phyloP scores from a whole-genome alignment of 768 basidiomycete genomes.

The Psilocybe subaeruginosa region DNA sequence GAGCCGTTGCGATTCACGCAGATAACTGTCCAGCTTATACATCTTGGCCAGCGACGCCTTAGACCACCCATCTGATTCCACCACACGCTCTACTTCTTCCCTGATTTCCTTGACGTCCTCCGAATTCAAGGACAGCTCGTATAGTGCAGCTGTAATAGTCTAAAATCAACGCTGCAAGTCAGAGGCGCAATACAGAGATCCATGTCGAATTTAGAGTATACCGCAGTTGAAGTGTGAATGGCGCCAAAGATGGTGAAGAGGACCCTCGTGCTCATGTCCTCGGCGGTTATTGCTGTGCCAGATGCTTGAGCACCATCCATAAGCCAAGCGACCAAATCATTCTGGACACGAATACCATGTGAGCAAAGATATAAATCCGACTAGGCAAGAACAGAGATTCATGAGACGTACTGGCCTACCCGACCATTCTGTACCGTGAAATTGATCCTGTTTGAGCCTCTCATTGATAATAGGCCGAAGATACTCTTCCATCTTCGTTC shows the following conservation, averaged over 20 bases:
- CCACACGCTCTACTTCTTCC: conserved; percentile 43
- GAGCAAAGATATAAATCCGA: neutral
- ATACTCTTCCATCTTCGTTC: conserved; percentile 22
- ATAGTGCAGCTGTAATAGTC: conserved; percentile 39
- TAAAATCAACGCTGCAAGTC: conserved; percentile 14
- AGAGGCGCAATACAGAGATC: neutral
- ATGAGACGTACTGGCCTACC: conserved; percentile 29
- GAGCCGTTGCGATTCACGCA: conserved; percentile 37
- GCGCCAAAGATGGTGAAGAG: conserved; percentile 45
- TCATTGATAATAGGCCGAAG: conserved; percentile 31
- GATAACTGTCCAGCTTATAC: conserved; percentile 47
- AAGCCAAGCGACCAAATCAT: conserved; percentile 50
- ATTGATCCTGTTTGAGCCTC: conserved; percentile 21
- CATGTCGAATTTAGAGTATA: conserved; percentile 21
- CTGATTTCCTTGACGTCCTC: conserved; percentile 28
- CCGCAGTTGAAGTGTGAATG: conserved; percentile 45
- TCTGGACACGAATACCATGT: conserved; percentile 26
- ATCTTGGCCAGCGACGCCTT: conserved; percentile 38
- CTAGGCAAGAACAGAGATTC: too few relatives aligned
- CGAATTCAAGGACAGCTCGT: conserved; percentile 35
- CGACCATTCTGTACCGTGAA: conserved; percentile 27
- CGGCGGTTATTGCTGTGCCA: conserved; percentile 26
- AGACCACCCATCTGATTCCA: conserved; percentile 38
- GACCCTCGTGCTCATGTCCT: conserved; percentile 34
- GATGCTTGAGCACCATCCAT: conserved; percentile 37